Evolutionary conservation across 2,329 filamentous ascomycete genomes (phyloP), one percentile per base, ranked within the genome.

Genomic region (Daldinia eschscholtzii): DNA sequence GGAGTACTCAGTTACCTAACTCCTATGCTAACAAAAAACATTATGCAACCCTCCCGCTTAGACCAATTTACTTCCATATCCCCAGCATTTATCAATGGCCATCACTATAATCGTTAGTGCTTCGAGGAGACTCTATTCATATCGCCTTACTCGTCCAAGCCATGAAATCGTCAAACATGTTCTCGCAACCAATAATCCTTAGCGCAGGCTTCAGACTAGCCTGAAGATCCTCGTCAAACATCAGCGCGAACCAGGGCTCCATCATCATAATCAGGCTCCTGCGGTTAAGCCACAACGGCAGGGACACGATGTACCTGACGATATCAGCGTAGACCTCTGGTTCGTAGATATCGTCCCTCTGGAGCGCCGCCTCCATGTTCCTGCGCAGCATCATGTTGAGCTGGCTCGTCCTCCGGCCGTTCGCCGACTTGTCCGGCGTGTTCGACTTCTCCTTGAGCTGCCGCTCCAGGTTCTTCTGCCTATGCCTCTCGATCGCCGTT

Each of bases 281-380:
- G 1, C 67, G 53, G 28, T 71, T 53, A 3, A 71, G 26, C 70
- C 70, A 71, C 4, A 4, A 4, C 41, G 70, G 67, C n/a, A 71
- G 61, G n/a, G 67, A 57, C n/a, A 41, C 53, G 10, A 71, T 57
- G n/a, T 70, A 71, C 33, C 46, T n/a, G 7, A 71, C 9, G 3
- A 71, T 5, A 44, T 48, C 60, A 7, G 53, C 41, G 50, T 59
- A 56, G 5, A 23, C 12, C 4, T n/a, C 1, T 0, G 44, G 10
- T 6, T 12, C 23, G 9, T 42, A 41, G 4, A 5, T 30, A 0
- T 56, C 35, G 7, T n/a, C 10, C 1, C 15, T 6, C 13, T 53
- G 9, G 4, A 67, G 9, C 6, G 6, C 35, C 30, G 3, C 20
- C 23, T 2, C 3, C 5, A 68, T 33, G 13, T 23, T 23, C 20